Conservation (phyloP, 1,139 yeast genomes). For the Saccharomycopsis hybrid region DNA sequence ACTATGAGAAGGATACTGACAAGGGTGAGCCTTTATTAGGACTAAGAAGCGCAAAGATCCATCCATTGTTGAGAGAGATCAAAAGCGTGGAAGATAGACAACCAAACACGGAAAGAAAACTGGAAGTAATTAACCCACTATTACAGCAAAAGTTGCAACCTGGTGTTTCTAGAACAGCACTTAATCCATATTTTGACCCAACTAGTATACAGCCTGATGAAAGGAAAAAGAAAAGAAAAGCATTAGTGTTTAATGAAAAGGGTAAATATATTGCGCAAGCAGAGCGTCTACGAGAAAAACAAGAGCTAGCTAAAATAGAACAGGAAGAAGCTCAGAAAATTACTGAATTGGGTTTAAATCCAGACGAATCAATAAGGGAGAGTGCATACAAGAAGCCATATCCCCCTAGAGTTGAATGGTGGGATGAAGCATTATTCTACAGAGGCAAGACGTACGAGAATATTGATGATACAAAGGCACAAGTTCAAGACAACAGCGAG, state of each 20-base stretch:
- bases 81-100: not conserved
- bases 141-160: conserved; percentile 4
- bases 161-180: conserved; percentile 11
- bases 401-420: conserved; percentile 75
- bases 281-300: conserved; percentile 39
- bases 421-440: conserved; percentile 53
- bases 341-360: conserved; percentile 36
- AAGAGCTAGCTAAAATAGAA: conserved; percentile 27
- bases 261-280: conserved; percentile 62
- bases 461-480: conserved; percentile 3
- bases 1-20: not conserved
- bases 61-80: conserved; percentile 16
- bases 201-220: conserved; percentile 25
- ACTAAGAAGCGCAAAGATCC: conserved; percentile 12
- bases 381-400: conserved; percentile 35
- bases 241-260: conserved; percentile 45
- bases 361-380: conserved; percentile 48
- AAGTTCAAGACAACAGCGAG: conserved; percentile 21
- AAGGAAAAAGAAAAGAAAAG: conserved; percentile 31
- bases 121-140: conserved; percentile 8
- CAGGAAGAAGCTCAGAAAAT: conserved; percentile 24
- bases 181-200: conserved; percentile 61
- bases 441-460: conserved; percentile 30
- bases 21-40: conserved; percentile 2
- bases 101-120: no score